Evolutionary conservation across 805 yeast genomes (phyloP).

Genomic region (Candida rishiriensis): DNA sequence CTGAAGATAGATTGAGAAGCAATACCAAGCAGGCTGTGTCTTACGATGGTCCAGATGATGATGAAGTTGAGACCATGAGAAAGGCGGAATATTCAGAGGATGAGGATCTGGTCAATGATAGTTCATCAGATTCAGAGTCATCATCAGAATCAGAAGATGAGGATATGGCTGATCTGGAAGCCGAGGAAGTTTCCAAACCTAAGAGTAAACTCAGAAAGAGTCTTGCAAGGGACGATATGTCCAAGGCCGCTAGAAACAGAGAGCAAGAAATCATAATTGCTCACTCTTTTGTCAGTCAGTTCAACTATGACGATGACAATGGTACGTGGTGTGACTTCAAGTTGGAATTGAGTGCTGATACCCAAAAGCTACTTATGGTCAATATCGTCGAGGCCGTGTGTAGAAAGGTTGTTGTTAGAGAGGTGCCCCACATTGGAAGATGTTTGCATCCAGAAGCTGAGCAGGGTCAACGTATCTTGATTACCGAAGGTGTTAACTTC

Average conservation of each 20-base stretch:
- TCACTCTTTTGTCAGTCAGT: conserved; percentile 69
- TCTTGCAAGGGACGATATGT: conserved; percentile 31
- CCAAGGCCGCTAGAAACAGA: conserved; percentile 72
- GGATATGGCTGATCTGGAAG: conserved; percentile 32
- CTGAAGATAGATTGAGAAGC: conserved; percentile 54
- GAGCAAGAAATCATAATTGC: conserved; percentile 75
- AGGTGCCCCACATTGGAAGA: conserved; percentile 86
- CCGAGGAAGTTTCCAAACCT: conserved; percentile 8
- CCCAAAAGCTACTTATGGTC: conserved; percentile 94
- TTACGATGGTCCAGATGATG: conserved; percentile 94
- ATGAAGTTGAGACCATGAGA: conserved; percentile 85
- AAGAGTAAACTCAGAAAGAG: conserved; percentile 8
- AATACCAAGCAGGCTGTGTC: conserved; percentile 84
- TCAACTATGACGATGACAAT: conserved; percentile 81
- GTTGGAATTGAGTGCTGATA: conserved; percentile 74
- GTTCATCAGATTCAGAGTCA: conserved; percentile 28
- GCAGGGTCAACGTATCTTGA: conserved; percentile 67
- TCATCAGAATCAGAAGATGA: conserved; percentile 38
- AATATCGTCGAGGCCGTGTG: conserved; percentile 92
- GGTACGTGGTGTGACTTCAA: conserved; percentile 95
- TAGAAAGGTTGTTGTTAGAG: conserved; percentile 86
- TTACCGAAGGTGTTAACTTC: conserved; percentile 98
- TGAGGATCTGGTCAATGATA: conserved; percentile 44
- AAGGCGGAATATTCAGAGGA: conserved; percentile 75
- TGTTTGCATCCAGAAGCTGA: conserved; percentile 79